Percentiles rank a stretch among this genome's conserved stretches.
phyloP scores from a whole-genome alignment of 208 protist species.

The Plasmodiophora brassicae region DNA sequence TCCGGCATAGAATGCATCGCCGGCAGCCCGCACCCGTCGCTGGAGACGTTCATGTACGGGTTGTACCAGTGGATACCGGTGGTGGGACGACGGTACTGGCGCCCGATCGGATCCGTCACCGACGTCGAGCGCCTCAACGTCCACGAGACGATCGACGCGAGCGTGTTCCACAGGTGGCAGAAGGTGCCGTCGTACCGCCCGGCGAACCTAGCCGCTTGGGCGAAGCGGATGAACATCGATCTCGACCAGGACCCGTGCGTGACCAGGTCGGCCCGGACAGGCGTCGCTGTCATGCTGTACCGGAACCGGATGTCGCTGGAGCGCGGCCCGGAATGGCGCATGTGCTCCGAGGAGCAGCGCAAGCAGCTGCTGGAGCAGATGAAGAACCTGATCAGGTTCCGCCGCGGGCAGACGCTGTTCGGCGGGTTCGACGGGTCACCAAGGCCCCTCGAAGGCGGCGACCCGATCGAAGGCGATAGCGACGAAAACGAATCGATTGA shows the following conservation, averaged over 20 bases:
- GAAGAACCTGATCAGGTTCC: no score
- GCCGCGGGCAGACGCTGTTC: no score
- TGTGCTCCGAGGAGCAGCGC: no score
- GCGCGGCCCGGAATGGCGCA: no score
- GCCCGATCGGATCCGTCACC: background rate
- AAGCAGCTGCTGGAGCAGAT: no score
- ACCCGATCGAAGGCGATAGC: no score
- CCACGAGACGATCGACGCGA: slow-evolving; percentile 1
- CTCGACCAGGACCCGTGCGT: background rate
- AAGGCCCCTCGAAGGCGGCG: no score
- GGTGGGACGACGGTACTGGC: background rate
- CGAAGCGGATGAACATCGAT: background rate
- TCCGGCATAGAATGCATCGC: background rate
- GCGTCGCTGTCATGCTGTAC: no score
- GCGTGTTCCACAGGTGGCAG: background rate
- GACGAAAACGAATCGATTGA: no score
- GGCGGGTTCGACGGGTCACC: no score
- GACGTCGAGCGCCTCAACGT: background rate
- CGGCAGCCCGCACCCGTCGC: background rate
- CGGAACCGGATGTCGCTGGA: no score
- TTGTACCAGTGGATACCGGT: slow-evolving; percentile 2
- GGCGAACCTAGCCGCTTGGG: background rate
- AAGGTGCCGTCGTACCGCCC: background rate
- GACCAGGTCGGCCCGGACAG: background rate
- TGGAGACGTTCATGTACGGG: background rate